Evolutionary conservation across 2,329 filamentous ascomycete species (phyloP), one percentile per base, ranked within the genome.

Genomic region (Fusarium haematococcum): DNA sequence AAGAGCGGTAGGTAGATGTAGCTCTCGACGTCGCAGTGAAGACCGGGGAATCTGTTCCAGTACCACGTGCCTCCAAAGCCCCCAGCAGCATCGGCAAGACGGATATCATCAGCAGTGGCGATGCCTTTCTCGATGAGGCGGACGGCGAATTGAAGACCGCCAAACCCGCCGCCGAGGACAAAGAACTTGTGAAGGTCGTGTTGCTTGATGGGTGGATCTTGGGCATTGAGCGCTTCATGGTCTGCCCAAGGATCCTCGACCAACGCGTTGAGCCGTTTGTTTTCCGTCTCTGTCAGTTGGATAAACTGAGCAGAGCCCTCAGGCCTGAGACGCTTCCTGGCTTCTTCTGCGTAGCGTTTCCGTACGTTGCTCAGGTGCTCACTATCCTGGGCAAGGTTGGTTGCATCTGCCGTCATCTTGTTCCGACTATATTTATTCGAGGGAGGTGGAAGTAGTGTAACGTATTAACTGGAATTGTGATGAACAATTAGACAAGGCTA

Each of bases 261-360:
- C 16, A 63, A 23, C n/a, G 43, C 33, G 25, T 45, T 43, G 23
- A 63, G 32, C 30, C 45, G 30, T 30, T 63, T 27, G 18, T 25
- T 30, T 16, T 50, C 20, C 20, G 60, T 45, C 43, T 37, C 48
- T 39, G 43, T 63, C 10, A 63, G 60, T 45, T 52, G 43, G 8
- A 52, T 32, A 35, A 63, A 63, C 43, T 63, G 60, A 27, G 60
- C 45, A n/a, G 60, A 37, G 18, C 60, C 60, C n/a, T 63, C 60
- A 20, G 32, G 45, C 43, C 60, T 50, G 9, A 63, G 13, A 9
- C 60, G 60, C 41, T 63, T 63, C 16, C n/a, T 54, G 8, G 60
- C 48, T 54, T 63, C 60, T 32, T 43, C 45, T 10, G 32, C 41
- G 13, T 50, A 60, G 20, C 27, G 52, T 20, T 35, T 56, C n/a